Evolutionary conservation across 1,139 yeast genomes (phyloP), one percentile per base, ranked within the genome.

Genomic region (Pichia sp.): DNA sequence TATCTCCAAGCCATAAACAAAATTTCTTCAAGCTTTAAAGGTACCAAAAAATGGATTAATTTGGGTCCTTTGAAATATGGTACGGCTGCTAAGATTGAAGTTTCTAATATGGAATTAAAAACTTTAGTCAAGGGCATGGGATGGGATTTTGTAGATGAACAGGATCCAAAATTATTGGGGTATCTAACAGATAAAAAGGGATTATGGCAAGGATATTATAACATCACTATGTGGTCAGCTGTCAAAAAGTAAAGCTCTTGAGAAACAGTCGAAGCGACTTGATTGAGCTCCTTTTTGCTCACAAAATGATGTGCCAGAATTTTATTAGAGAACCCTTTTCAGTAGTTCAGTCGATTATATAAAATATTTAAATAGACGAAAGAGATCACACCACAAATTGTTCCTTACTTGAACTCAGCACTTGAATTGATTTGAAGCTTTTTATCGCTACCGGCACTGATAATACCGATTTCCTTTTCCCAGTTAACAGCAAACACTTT

Each of bases 391-490:
- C 41, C 34, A 14, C 14, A 47, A 16, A 4, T 36, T 2, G 34
- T 36, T 36, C 24, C 7, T 55, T 58, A 63, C 52, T 59, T 60
- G 42, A 64, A 58, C 49, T 63, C 66, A 30, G 74, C 66, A 54
- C 59, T 61, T 20, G 67, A 63, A 46, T 90, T 91, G 64, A 93
- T 87, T 73, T 93, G 98, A 57, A 93, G 76, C 75, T 87, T 87
- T 70, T 92, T 93, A 71, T 92, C 98, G 71, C 87, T 87, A 60
- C 98, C 99, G 63, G 95, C 98, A 70, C 96, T 86, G 50, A 90
- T 81, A 61, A 93, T 88, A 54, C 97, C 97, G 56, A 87, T 80
- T 51, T 80, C 80, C 47, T 70, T 67, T 61, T 86, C 86, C 98
- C 99, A 93, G 63, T 82, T 85, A 52, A 91, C 95, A 46, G 87